Evolutionary conservation across 352 stramenopile species (phyloP).

Genomic region (Phytophthora parvispora): DNA sequence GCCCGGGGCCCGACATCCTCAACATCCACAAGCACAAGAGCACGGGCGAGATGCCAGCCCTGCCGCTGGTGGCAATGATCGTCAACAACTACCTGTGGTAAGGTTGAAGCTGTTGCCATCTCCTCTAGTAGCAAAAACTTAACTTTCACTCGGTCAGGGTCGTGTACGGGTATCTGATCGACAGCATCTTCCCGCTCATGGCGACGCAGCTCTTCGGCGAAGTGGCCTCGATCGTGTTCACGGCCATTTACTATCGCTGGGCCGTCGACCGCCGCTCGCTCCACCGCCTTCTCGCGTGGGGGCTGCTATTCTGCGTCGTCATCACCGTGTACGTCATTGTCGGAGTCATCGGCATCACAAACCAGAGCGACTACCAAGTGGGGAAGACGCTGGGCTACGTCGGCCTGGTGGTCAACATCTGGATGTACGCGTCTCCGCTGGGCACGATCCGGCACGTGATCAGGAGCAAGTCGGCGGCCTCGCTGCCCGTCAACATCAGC

Average conservation of each 20-base stretch:
- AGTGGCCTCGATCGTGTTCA: conserved; percentile 22
- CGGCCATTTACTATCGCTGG: conserved; percentile 21
- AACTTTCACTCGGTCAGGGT: conserved; percentile 6
- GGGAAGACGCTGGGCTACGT: conserved; percentile 39
- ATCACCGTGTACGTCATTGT: conserved; percentile 42
- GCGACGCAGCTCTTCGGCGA: conserved; percentile 24
- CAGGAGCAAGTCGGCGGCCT: conserved; percentile 24
- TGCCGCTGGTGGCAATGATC: conserved; percentile 32
- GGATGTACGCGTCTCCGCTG: conserved; percentile 38
- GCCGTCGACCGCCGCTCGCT: conserved; percentile 6
- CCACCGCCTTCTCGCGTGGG: conserved; percentile 4
- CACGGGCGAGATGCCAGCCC: conserved; percentile 21
- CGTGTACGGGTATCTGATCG: conserved; percentile 31
- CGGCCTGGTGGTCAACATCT: conserved; percentile 26
- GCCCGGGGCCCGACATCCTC: conserved; percentile 12
- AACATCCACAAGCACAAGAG: conserved; percentile 23
- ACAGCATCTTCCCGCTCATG: conserved; percentile 37
- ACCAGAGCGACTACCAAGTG: conserved; percentile 37
- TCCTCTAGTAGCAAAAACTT: too few relatives aligned
- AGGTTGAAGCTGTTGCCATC: neutral
- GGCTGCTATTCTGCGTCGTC: conserved; percentile 7
- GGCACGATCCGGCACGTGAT: conserved; percentile 30
- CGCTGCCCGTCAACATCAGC: conserved; percentile 32
- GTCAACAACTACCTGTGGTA: conserved; percentile 38
- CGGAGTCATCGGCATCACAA: conserved; percentile 30